Evolutionary conservation across 768 basidiomycete genomes (phyloP).

Genomic region (Boletus vermiculosoides): DNA sequence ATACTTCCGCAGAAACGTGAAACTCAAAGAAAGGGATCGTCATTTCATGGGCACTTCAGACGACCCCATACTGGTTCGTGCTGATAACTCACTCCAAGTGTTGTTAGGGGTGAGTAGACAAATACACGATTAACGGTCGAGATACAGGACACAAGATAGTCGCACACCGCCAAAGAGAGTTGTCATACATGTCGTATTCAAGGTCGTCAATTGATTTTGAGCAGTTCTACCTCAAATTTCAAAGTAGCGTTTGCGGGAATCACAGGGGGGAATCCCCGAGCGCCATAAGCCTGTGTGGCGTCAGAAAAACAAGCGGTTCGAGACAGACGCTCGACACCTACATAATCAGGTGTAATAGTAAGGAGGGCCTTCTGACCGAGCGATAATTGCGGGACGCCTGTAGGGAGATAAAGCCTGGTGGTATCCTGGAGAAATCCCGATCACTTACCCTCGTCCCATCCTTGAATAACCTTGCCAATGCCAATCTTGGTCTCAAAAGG

Average conservation of each 20-base stretch:
- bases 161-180: conserved; percentile 14
- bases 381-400: conserved; percentile 77
- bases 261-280: conserved; percentile 71
- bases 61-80: not conserved
- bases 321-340: conserved; percentile 38
- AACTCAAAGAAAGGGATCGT: not conserved
- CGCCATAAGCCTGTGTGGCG: conserved; percentile 60
- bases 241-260: conserved; percentile 77
- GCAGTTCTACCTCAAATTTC: conserved; percentile 80
- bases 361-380: conserved; percentile 71
- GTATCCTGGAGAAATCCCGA: not conserved
- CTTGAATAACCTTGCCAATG: conserved; percentile 78
- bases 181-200: conserved; percentile 22
- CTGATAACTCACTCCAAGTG: not conserved
- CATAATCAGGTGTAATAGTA: conserved; percentile 73
- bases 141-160: conserved; percentile 26
- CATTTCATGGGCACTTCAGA: not conserved
- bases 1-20: not conserved
- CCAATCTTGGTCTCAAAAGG: conserved; percentile 76
- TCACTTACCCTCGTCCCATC: conserved; percentile 83
- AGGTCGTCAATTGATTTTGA: conserved; percentile 56
- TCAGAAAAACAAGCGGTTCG: conserved; percentile 1
- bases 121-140: conserved; percentile 24
- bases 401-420: not conserved
- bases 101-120: conserved; percentile 3